Percentiles rank a stretch among this genome's conserved stretches.
Evolutionary conservation across 2,329 filamentous ascomycete species (phyloP).

Genomic region (Graphium sp.): DNA sequence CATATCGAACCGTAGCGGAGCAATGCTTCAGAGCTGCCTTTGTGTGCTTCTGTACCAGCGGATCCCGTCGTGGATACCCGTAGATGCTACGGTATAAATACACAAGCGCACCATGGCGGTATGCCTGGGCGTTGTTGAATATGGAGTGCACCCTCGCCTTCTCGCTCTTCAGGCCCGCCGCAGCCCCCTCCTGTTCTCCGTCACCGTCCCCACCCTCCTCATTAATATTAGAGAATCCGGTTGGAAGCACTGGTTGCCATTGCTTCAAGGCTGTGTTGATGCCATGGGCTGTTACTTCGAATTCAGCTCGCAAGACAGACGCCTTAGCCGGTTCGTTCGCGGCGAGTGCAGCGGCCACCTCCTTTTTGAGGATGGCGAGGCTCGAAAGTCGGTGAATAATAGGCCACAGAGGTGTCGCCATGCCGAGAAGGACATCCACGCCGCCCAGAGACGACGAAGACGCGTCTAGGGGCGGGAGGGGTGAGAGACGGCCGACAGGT

Average conservation of each 20-base stretch:
- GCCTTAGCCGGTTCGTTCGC: slow-evolving; percentile 24
- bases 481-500: slow-evolving; percentile 25
- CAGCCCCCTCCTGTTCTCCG: slow-evolving; percentile 4
- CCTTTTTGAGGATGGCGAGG: slow-evolving; percentile 32
- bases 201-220: slow-evolving; percentile 6
- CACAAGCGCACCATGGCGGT: slow-evolving; percentile 39
- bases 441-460: slow-evolving; percentile 25
- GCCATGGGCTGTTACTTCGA: slow-evolving; percentile 31
- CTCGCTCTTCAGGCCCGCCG: slow-evolving; percentile 10
- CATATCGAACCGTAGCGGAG: slow-evolving; percentile 32
- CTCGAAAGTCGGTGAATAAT: slow-evolving; percentile 44
- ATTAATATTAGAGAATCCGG: slow-evolving; percentile 13
- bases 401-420: slow-evolving; percentile 46
- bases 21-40: slow-evolving; percentile 34
- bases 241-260: slow-evolving; percentile 35
- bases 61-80: slow-evolving; percentile 24
- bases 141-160: slow-evolving; percentile 31
- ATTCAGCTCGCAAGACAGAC: slow-evolving; percentile 29
- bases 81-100: slow-evolving; percentile 40
- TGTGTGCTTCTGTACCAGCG: slow-evolving; percentile 34
- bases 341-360: slow-evolving; percentile 26
- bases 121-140: slow-evolving; percentile 41
- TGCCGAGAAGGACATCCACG: slow-evolving; percentile 42
- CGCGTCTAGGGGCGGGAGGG: slow-evolving; percentile 26
- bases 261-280: slow-evolving; percentile 36